These are phyloP conservation scores for Globisporangium radiosum DNA, from an alignment of 352 stramenopile genomes.

Conservation along the genomic window DNA sequence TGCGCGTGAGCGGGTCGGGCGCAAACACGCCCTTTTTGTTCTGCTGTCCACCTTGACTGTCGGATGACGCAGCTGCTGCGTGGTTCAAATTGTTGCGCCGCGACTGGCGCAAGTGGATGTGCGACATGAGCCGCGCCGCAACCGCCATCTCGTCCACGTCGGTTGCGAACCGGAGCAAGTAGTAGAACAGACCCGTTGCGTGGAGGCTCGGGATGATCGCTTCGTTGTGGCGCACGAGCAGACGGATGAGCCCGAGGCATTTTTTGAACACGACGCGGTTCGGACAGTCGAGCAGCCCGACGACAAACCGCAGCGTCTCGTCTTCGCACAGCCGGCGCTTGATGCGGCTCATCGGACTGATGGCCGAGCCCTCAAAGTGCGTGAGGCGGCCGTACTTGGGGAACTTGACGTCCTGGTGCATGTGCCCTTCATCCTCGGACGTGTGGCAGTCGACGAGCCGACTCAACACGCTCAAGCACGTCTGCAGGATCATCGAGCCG, in stretches of 20 bases:
- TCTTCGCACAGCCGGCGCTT: slow-evolving; percentile 72
- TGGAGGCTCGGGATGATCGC: slow-evolving; percentile 79
- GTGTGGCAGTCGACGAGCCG: slow-evolving; percentile 81
- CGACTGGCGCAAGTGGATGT: slow-evolving; percentile 80
- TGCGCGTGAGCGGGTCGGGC: slow-evolving; percentile 72
- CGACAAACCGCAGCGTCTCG: slow-evolving; percentile 72
- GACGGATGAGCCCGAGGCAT: slow-evolving; percentile 67
- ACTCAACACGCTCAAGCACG: slow-evolving; percentile 76
- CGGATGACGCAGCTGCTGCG: slow-evolving; percentile 29
- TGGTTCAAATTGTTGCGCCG: slow-evolving; percentile 42
- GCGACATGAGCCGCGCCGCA: slow-evolving; percentile 66
- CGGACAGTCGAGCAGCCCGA: slow-evolving; percentile 70
- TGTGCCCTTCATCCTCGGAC: slow-evolving; percentile 70
- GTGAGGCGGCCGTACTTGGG: slow-evolving; percentile 75
- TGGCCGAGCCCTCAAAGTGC: slow-evolving; percentile 73
- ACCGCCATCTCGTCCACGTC: slow-evolving; percentile 83
- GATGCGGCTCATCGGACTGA: slow-evolving; percentile 72
- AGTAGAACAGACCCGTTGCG: slow-evolving; percentile 83
- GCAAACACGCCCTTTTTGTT: slow-evolving; percentile 82
- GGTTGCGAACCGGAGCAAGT: slow-evolving; percentile 70
- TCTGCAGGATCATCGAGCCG: slow-evolving; percentile 85
- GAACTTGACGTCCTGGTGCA: slow-evolving; percentile 72
- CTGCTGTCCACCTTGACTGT: slow-evolving; percentile 65
- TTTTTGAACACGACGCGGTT: slow-evolving; percentile 86
- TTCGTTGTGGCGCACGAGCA: slow-evolving; percentile 82